Percentiles rank a stretch among this genome's conserved stretches.
Evolutionary conservation across 805 yeast genomes (phyloP).

Genomic region (Candida multigemmis): DNA sequence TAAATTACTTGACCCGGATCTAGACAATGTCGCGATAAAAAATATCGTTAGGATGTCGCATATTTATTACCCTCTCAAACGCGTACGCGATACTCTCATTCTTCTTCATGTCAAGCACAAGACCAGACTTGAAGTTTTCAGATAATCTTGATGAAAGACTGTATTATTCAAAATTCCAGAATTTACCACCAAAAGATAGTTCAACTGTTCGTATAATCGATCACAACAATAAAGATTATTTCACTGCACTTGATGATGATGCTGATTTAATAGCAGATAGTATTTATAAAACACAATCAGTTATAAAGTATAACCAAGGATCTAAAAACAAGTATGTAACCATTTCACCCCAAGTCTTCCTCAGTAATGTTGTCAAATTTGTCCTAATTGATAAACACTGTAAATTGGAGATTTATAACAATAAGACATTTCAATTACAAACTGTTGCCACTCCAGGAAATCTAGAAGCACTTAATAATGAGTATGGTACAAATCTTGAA

Average conservation of each 20-base stretch:
- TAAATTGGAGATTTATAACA: conserved; percentile 73
- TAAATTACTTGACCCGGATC: too few relatives aligned
- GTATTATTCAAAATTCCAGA: conserved; percentile 35
- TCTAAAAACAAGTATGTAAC: conserved; percentile 52
- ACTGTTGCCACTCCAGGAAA: conserved; percentile 86
- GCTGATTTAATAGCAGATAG: conserved; percentile 77
- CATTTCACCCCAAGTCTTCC: conserved; percentile 65
- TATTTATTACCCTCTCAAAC: too few relatives aligned
- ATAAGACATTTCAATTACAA: conserved; percentile 46
- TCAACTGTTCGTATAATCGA: conserved; percentile 67
- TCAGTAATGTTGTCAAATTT: conserved; percentile 48
- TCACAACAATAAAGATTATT: conserved; percentile 63
- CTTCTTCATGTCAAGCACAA: conserved; percentile 23
- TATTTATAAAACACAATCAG: conserved; percentile 77
- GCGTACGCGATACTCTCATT: conserved; percentile 4
- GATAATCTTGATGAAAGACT: conserved; percentile 33
- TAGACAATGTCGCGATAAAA: too few relatives aligned
- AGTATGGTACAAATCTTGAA: conserved; percentile 39
- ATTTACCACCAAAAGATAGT: conserved; percentile 38
- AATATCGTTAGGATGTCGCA: too few relatives aligned
- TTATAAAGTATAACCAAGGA: conserved; percentile 52
- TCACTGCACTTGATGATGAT: conserved; percentile 62
- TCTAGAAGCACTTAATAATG: conserved; percentile 40
- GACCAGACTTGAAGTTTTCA: conserved; percentile 34
- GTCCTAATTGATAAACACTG: conserved; percentile 63